Evolutionary conservation across 1,284 basidiomycete genomes (phyloP).

Genomic region (Ustilago curta): DNA sequence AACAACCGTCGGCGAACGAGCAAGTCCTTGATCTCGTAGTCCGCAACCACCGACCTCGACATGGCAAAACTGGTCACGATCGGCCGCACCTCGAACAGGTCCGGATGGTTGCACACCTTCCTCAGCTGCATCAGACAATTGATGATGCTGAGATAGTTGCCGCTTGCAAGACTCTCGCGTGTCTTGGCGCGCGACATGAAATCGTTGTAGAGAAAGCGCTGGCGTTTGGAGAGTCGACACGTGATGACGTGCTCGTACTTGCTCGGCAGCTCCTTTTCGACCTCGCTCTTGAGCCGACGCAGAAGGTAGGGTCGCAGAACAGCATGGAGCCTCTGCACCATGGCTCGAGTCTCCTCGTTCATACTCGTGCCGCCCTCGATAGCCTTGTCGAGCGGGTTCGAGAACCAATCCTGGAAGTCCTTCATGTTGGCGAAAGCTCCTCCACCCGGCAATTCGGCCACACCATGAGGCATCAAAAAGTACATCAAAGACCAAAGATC

Average conservation of each 20-base stretch:
- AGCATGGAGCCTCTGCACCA: slow-evolving; percentile 89
- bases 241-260: slow-evolving; percentile 95
- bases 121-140: slow-evolving; percentile 95
- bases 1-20: slow-evolving; percentile 81
- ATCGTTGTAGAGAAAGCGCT: slow-evolving; percentile 96
- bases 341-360: slow-evolving; percentile 87
- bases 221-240: slow-evolving; percentile 91
- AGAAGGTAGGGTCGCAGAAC: slow-evolving; percentile 93
- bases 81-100: slow-evolving; percentile 93
- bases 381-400: slow-evolving; percentile 86
- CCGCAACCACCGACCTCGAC: slow-evolving; percentile 81
- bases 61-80: slow-evolving; percentile 93
- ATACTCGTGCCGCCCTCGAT: slow-evolving; percentile 84
- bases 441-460: slow-evolving; percentile 65
- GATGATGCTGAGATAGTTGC: slow-evolving; percentile 84
- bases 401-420: slow-evolving; percentile 97
- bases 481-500: slow-evolving; percentile 95
- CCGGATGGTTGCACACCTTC: slow-evolving; percentile 86
- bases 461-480: slow-evolving; percentile 88
- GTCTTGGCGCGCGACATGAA: slow-evolving; percentile 95
- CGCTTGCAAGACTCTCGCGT: slow-evolving; percentile 84
- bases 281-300: slow-evolving; percentile 91
- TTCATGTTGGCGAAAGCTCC: slow-evolving; percentile 90
- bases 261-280: slow-evolving; percentile 93
- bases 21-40: slow-evolving; percentile 89